Base-by-base conservation (phyloP, 2,329 filamentous ascomycete genomes). In the Dactylellina sp. region DNA sequence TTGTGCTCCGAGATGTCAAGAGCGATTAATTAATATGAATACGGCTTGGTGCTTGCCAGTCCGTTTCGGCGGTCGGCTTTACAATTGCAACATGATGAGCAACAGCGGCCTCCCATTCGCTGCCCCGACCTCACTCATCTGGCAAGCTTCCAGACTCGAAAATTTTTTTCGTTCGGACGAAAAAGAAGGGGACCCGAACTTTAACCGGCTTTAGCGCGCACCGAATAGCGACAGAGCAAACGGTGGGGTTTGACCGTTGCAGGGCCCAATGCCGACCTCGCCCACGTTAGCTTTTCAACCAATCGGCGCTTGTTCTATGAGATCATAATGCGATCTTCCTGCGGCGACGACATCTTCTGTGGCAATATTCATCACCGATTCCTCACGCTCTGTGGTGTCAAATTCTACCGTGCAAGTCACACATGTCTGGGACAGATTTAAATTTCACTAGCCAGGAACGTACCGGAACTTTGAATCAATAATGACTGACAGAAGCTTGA, bases 121-220 rank as follows among this genome's bases (percentile, higher is more conserved):
- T 37, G 39, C 35, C 49, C 32, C 42, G 32, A 44, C 32, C 37
- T 18, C 16, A 20, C 47, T 16, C 22, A 32, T 40, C 16, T 32
- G 25, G 35, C n/a, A 25, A 28, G 35, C 37, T 57, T 50, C 44
- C 40, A 44, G 53, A 22, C 37, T 24, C 63, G 53, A 52, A 68
- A 59, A 68, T 28, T 52, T 68, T 68, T 68, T 56, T n/a, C 37
- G 39, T 40, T 65, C 62, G 62, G 62, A 57, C 65, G 65, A 55
- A 63, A 56, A 64, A 42, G 59, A 49, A 63, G 49, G 42, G 28
- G 40, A 47, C 56, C 56, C 56, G 56, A 60, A 63, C 59, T 63
- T 63, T 63, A 63, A 44, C 59, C 40, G 44, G 57, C 50, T 47
- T 50, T 37, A 56, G 50, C 42, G 39, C 47, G 47, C 47, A 60